Evolutionary conservation across 108 stramenopile species (phyloP).

Genomic region (Mediolabrus comicus): DNA sequence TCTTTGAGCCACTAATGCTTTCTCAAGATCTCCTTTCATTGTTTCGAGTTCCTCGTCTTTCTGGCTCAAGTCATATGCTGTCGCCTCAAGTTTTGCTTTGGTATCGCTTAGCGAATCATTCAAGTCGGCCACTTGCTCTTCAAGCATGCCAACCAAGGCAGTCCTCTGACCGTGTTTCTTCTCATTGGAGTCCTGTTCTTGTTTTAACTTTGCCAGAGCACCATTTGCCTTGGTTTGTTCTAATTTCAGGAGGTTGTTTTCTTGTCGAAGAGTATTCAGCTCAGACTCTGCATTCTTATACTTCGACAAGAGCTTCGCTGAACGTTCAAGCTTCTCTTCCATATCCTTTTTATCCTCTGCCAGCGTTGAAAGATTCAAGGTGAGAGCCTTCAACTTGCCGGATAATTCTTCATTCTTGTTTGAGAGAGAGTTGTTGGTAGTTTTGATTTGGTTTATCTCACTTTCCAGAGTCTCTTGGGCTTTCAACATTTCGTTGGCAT

Average conservation of each 20-base stretch:
- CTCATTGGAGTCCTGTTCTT: constrained; percentile 79
- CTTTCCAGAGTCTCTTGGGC: constrained; percentile 45
- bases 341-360: constrained; percentile 69
- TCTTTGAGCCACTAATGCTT: constrained; percentile 39
- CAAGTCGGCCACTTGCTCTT: constrained; percentile 77
- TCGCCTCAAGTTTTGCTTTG: constrained; percentile 78
- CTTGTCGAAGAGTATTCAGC: constrained; percentile 60
- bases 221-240: constrained; percentile 73
- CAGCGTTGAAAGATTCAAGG: constrained; percentile 59
- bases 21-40: constrained; percentile 50
- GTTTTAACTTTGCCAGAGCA: constrained; percentile 69
- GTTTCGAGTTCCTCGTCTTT: constrained; percentile 63
- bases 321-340: constrained; percentile 56
- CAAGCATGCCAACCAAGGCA: constrained; percentile 87
- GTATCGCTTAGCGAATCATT: constrained; percentile 77
- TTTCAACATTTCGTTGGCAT: constrained; percentile 48
- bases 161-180: constrained; percentile 85
- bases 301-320: constrained; percentile 60
- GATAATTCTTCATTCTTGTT: constrained; percentile 74
- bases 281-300: constrained; percentile 64
- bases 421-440: constrained; percentile 34
- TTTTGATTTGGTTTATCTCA: constrained; percentile 41
- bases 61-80: constrained; percentile 71
- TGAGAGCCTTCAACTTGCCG: constrained; percentile 65
- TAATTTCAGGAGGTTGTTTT: constrained; percentile 75